phyloP scores from a whole-genome alignment of 805 yeast genomes.

The Metschnikowia anglica region DNA sequence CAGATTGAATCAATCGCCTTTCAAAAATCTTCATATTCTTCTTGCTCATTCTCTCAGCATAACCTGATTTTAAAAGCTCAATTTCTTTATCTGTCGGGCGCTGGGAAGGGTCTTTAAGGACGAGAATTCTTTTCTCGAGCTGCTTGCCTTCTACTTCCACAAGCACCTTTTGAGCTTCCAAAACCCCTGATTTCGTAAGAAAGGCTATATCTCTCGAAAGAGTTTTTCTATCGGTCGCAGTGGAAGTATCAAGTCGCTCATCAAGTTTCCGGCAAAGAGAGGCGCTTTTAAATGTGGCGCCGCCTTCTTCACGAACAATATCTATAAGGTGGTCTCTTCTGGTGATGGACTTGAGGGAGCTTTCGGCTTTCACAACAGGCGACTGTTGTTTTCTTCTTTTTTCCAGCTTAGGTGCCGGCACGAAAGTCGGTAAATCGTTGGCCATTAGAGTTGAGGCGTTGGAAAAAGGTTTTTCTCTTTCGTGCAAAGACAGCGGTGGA shows the following conservation, averaged over 20 bases:
- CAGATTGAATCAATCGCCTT: constrained; percentile 15
- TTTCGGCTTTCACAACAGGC: constrained; percentile 2
- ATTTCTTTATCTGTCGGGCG: constrained; percentile 32
- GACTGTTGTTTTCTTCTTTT: not conserved
- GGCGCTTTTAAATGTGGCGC: constrained; percentile 37
- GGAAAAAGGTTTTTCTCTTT: not conserved
- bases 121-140: constrained; percentile 32
- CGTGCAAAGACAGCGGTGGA: too few species aligned
- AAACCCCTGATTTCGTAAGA: constrained; percentile 24
- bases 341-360: constrained; percentile 30
- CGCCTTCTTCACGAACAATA: constrained; percentile 37
- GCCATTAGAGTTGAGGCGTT: constrained; percentile 6
- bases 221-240: constrained; percentile 40
- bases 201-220: constrained; percentile 37
- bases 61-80: constrained; percentile 26
- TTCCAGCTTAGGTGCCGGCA: constrained; percentile 3
- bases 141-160: constrained; percentile 29
- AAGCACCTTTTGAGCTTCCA: constrained; percentile 24
- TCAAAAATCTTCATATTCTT: constrained; percentile 14
- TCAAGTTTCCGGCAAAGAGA: constrained; percentile 35
- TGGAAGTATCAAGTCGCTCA: constrained; percentile 25
- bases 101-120: constrained; percentile 27
- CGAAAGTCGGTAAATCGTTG: constrained; percentile 15
- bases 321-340: constrained; percentile 32
- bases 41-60: constrained; percentile 7